Percentiles rank a stretch among this genome's conserved stretches.
Evolutionary conservation across 2,329 filamentous ascomycete genomes (phyloP).

Genomic region (Colletotrichum neosansevieriae): DNA sequence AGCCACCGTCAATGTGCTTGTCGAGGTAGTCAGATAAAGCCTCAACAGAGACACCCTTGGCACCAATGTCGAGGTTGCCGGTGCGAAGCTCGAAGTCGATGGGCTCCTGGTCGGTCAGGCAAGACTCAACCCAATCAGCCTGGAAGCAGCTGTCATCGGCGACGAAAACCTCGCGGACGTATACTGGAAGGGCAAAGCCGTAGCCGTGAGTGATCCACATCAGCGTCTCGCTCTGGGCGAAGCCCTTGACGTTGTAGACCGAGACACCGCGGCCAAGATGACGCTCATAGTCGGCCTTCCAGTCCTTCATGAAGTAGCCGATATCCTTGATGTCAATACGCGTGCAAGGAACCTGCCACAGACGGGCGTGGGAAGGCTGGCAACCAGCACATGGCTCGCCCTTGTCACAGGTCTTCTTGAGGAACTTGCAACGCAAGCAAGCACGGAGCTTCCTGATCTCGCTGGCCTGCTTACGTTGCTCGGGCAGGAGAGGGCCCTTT

Average conservation of each 20-base stretch:
- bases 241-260: conserved; percentile 94
- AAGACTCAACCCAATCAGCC: conserved; percentile 92
- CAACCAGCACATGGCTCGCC: conserved; percentile 96
- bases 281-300: conserved; percentile 96
- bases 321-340: conserved; percentile 99
- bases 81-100: conserved; percentile 88
- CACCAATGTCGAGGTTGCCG: conserved; percentile 88
- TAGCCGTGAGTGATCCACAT: conserved; percentile 98
- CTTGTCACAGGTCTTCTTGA: conserved; percentile 99
- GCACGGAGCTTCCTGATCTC: conserved; percentile 96
- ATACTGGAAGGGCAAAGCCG: conserved; percentile 91
- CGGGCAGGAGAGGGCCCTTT: conserved; percentile 88
- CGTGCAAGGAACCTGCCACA: conserved; percentile 98
- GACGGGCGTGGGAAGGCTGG: conserved; percentile 91
- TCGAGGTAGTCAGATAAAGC: conserved; percentile 93
- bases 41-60: conserved; percentile 85
- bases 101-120: conserved; percentile 75
- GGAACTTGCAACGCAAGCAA: conserved; percentile 95
- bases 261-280: conserved; percentile 89
- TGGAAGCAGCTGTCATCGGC: conserved; percentile 93
- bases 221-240: conserved; percentile 72
- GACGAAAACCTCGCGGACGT: conserved; percentile 93
- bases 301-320: conserved; percentile 98
- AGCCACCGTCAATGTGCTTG: conserved; percentile 91
- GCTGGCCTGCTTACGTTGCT: conserved; percentile 95